phyloP scores from a whole-genome alignment of 345 rosid species.

The Dipteronia dyeriana region DNA sequence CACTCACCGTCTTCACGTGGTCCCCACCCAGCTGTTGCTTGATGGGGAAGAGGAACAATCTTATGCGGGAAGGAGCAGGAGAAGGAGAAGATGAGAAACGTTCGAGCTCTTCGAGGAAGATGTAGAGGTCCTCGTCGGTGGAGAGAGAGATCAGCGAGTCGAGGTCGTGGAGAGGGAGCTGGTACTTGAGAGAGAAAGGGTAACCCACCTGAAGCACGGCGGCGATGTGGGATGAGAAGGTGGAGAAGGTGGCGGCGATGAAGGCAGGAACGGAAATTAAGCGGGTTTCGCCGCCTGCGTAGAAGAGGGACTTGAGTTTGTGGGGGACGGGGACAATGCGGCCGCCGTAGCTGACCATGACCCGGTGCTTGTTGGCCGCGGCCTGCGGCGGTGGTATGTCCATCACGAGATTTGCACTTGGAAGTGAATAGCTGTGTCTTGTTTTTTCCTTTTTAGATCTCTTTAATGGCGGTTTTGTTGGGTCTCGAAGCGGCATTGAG shows the following conservation, averaged over 20 bases:
- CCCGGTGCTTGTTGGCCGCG: constrained; percentile 43
- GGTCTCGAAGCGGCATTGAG: background rate
- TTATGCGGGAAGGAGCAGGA: constrained; percentile 30
- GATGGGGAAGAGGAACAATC: constrained; percentile 39
- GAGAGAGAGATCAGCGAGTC: constrained; percentile 51
- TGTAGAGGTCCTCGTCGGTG: constrained; percentile 45
- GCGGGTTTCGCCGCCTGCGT: constrained; percentile 59
- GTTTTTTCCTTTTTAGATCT: too few relatives aligned
- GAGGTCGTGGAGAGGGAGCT: constrained; percentile 50
- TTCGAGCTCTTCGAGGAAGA: constrained; percentile 46
- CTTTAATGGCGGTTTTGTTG: background rate
- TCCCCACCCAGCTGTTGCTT: background rate
- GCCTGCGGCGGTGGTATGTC: constrained; percentile 13
- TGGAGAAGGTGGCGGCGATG: constrained; percentile 28
- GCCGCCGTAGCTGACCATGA: constrained; percentile 91
- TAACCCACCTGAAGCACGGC: constrained; percentile 32
- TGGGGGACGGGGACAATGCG: constrained; percentile 50
- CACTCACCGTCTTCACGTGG: constrained; percentile 4
- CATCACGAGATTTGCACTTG: background rate
- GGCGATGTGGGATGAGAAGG: constrained; percentile 38
- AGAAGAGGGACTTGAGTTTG: constrained; percentile 41
- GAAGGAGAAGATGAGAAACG: constrained; percentile 24
- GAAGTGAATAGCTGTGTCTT: background rate
- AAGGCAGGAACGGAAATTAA: constrained; percentile 41
- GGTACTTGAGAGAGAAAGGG: constrained; percentile 49